phyloP scores from a whole-genome alignment of 257 asterid genomes.

The Przewalskia tangutica region DNA sequence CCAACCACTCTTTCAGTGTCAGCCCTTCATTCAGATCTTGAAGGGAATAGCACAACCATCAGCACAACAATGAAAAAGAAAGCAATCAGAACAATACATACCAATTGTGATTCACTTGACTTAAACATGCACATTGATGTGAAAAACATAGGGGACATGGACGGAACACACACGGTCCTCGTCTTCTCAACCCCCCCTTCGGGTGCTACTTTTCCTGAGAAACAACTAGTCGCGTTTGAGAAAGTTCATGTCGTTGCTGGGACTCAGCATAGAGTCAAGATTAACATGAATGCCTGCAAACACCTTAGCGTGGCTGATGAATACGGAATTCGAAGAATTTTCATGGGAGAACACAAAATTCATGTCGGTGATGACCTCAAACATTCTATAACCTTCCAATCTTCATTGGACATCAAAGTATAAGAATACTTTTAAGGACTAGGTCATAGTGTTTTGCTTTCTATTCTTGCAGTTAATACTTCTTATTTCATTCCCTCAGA shows the following conservation, averaged over 20 bases:
- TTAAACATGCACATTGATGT: constrained; percentile 47
- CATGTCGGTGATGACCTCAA: constrained; percentile 59
- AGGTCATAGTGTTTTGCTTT: not conserved
- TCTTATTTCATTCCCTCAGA: not conserved
- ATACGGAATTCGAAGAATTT: constrained; percentile 64
- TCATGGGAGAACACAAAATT: constrained; percentile 69
- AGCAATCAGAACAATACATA: constrained; percentile 49
- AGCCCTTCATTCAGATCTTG: constrained; percentile 8
- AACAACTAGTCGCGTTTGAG: constrained; percentile 54
- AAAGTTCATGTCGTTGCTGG: constrained; percentile 43
- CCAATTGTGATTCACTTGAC: constrained; percentile 44
- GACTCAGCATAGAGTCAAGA: constrained; percentile 25
- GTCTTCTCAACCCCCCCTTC: constrained; percentile 35
- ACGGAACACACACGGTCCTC: constrained; percentile 63
- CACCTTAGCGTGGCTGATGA: constrained; percentile 59
- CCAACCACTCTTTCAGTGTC: constrained; percentile 44
- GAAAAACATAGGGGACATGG: constrained; percentile 54
- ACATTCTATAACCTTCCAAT: constrained; percentile 44
- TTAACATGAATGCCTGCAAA: constrained; percentile 42
- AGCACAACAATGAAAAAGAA: constrained; percentile 18
- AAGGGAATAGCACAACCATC: constrained; percentile 9
- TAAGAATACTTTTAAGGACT: constrained; percentile 1
- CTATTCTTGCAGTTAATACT: not conserved
- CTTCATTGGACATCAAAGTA: constrained; percentile 20
- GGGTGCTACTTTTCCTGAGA: constrained; percentile 9